phyloP scores from a whole-genome alignment of 2,329 filamentous ascomycete species.

The Xylariaceae sp. region DNA sequence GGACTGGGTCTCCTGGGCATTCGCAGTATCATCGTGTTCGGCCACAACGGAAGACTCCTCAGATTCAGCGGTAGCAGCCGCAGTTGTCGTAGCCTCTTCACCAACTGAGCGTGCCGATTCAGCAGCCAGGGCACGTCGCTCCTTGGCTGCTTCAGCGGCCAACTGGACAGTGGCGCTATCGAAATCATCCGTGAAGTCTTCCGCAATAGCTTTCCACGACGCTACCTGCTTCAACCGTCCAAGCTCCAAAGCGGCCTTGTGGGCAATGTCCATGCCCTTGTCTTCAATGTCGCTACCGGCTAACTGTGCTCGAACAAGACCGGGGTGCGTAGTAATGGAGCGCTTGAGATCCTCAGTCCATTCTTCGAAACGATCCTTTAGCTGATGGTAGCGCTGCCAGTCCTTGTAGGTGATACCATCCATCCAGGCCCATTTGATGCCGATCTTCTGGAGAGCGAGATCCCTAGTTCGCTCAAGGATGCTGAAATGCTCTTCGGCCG shows the following conservation, averaged over 20 bases:
- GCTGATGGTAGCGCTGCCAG: constrained; percentile 88
- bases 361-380: constrained; percentile 75
- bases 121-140: constrained; percentile 30
- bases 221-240: constrained; percentile 76
- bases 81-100: neutral
- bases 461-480: constrained; percentile 79
- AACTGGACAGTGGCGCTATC: constrained; percentile 59
- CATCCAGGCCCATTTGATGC: constrained; percentile 93
- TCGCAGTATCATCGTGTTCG: constrained; percentile 13
- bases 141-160: constrained; percentile 44
- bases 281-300: constrained; percentile 67
- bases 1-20: constrained; percentile 30
- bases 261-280: constrained; percentile 73
- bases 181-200: constrained; percentile 74
- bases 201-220: constrained; percentile 72
- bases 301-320: constrained; percentile 61
- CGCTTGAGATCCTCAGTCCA: constrained; percentile 80
- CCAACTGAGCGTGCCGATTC: constrained; percentile 15
- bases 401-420: constrained; percentile 95
- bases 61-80: constrained; percentile 13
- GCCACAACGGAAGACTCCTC: constrained; percentile 33
- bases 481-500: constrained; percentile 73
- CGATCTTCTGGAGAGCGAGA: constrained; percentile 82
- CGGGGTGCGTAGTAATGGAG: constrained; percentile 68
- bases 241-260: constrained; percentile 74